Conservation (phyloP, 2,329 filamentous ascomycete species). For the Aphanocladium album region DNA sequence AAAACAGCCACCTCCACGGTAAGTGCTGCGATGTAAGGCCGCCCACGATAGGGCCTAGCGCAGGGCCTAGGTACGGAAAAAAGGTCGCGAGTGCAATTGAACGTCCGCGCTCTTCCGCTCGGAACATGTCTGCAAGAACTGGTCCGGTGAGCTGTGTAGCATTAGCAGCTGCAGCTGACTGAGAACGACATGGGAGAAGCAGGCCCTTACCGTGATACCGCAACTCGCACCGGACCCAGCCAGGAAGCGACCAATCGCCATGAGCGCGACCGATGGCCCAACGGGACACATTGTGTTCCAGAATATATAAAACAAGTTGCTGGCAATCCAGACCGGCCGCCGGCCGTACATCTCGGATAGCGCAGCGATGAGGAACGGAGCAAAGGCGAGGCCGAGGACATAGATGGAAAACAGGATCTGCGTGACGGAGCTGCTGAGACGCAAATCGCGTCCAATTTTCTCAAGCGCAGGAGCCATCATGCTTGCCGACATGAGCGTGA, state of each 20-base stretch:
- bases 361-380: conserved; percentile 28
- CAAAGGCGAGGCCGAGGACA: conserved; percentile 31
- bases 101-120: conserved; percentile 29
- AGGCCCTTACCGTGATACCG: conserved; percentile 24
- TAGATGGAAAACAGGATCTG: conserved; percentile 32
- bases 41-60: conserved; percentile 62
- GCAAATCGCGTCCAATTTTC: conserved; percentile 26
- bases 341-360: conserved; percentile 31
- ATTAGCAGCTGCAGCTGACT: not conserved
- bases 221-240: conserved; percentile 23
- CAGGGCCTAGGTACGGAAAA: conserved; percentile 49
- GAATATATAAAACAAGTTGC: conserved; percentile 29
- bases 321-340: conserved; percentile 27
- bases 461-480: conserved; percentile 31
- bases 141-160: conserved; percentile 26
- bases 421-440: conserved; percentile 17
- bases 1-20: conserved; percentile 67
- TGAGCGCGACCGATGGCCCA: conserved; percentile 24
- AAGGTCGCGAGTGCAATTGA: conserved; percentile 29
- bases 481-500: conserved; percentile 31
- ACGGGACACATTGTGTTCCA: conserved; percentile 32
- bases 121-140: conserved; percentile 32
- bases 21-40: conserved; percentile 59
- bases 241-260: conserved; percentile 26
- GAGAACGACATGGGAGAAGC: not conserved